A percentile compares a stretch with the other conserved stretches of the same genome.
Evolutionary conservation across 2,329 filamentous ascomycete genomes (phyloP).

Genomic region (Dactylellina drechsleri): DNA sequence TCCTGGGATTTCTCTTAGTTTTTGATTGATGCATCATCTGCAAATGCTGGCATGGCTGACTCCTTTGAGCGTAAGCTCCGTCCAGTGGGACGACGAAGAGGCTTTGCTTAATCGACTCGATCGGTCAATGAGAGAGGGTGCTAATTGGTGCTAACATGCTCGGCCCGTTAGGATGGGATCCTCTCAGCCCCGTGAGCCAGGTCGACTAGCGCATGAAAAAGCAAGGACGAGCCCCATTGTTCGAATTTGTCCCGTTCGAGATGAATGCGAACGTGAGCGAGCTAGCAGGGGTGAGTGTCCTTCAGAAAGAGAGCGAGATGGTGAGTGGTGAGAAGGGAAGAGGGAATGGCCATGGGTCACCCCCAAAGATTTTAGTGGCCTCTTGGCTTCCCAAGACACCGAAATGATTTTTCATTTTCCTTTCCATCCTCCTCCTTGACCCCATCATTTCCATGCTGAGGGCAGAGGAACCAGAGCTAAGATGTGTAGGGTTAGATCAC

Average conservation of each 20-base stretch:
- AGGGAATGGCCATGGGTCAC: constrained; percentile 33
- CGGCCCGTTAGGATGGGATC: constrained; percentile 48
- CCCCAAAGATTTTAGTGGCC: constrained; percentile 40
- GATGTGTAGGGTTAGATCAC: constrained; percentile 51
- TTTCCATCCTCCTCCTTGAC: constrained; percentile 16
- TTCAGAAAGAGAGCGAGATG: constrained; percentile 20
- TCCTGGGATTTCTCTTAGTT: constrained; percentile 15
- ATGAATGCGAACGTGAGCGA: constrained; percentile 46
- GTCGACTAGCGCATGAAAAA: constrained; percentile 41
- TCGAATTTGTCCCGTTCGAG: constrained; percentile 50
- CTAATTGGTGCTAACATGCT: constrained; percentile 28
- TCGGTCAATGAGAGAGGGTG: background rate
- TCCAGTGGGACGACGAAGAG: background rate
- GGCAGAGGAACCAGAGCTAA: constrained; percentile 52
- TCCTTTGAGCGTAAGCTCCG: background rate
- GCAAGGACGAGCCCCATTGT: constrained; percentile 41
- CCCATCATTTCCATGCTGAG: constrained; percentile 10
- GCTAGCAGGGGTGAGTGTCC: constrained; percentile 26
- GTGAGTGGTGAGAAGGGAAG: constrained; percentile 10
- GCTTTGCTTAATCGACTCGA: constrained; percentile 11
- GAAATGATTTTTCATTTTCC: constrained; percentile 29
- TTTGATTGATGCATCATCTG: constrained; percentile 19
- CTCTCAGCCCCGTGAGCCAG: constrained; percentile 50
- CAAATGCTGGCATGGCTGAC: constrained; percentile 4
- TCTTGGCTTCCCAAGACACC: constrained; percentile 34